Evolutionary conservation across 2,329 filamentous ascomycete species (phyloP).

Genomic region (Cordyceps javanica): DNA sequence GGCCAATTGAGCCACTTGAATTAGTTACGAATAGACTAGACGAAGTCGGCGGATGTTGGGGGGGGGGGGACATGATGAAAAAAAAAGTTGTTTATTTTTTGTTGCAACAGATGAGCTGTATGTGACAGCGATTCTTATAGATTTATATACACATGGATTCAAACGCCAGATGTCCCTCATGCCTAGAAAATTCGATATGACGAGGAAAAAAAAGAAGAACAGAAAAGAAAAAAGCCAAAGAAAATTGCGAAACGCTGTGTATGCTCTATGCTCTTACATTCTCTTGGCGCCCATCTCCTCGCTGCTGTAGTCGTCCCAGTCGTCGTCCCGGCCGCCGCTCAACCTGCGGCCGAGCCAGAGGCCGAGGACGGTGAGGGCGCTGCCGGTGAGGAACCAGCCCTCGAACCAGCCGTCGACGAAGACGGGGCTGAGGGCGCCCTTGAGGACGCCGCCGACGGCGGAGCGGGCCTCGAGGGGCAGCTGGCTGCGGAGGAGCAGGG

Average conservation of each 20-base stretch:
- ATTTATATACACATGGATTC: neutral
- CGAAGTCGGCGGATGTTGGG: neutral
- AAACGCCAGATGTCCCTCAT: neutral
- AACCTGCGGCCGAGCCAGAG: constrained; percentile 67
- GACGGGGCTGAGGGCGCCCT: constrained; percentile 60
- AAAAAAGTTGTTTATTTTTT: neutral
- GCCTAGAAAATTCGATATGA: constrained; percentile 13
- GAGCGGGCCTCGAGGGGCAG: constrained; percentile 70
- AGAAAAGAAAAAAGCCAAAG: too few relatives aligned
- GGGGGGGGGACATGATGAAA: neutral
- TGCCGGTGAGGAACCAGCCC: constrained; percentile 72
- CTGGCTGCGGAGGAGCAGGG: constrained; percentile 70
- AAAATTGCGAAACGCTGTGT: constrained; percentile 7
- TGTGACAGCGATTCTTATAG: neutral
- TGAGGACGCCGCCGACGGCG: constrained; percentile 70
- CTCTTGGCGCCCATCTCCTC: constrained; percentile 68
- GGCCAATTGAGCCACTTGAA: too few relatives aligned
- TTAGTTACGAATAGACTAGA: too few relatives aligned
- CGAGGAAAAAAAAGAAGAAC: neutral
- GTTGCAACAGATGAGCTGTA: constrained; percentile 8
- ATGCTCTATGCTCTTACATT: constrained; percentile 29
- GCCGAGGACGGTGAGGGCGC: constrained; percentile 59
- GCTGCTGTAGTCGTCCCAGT: constrained; percentile 53
- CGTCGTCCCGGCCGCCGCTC: constrained; percentile 40
- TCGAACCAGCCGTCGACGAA: constrained; percentile 77